Evolutionary conservation across 2,329 filamentous ascomycete genomes (phyloP).

Genomic region (Hypoxylon sp.): DNA sequence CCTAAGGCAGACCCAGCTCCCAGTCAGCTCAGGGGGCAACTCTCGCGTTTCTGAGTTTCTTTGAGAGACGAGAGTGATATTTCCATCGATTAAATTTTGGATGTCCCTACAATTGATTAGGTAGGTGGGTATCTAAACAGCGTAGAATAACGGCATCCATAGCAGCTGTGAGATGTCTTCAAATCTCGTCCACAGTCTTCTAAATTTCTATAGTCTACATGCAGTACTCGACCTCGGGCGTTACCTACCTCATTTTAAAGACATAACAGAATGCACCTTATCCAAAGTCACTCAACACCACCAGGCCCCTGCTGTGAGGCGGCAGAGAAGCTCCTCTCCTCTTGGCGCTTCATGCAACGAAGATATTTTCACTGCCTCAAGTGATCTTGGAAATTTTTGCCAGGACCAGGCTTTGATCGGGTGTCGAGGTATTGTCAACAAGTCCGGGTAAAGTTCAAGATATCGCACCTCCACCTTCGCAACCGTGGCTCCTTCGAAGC

Average conservation of each 20-base stretch:
- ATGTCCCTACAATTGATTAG: no score
- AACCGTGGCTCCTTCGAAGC: slow-evolving; percentile 17
- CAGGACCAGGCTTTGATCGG: slow-evolving; percentile 14
- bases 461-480: slow-evolving; percentile 31
- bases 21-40: no score
- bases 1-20: no score
- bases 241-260: slow-evolving; percentile 7
- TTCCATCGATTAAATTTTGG: no score
- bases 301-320: slow-evolving; percentile 3
- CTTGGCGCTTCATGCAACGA: slow-evolving; percentile 29
- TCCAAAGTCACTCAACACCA: slow-evolving; percentile 13
- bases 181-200: no score
- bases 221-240: background rate
- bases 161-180: no score
- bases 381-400: slow-evolving; percentile 9
- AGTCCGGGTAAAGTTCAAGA: slow-evolving; percentile 39
- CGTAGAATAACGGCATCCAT: no score
- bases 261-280: background rate
- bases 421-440: slow-evolving; percentile 25
- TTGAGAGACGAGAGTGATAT: no score
- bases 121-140: no score
- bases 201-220: no score
- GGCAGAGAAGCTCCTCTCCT: slow-evolving; percentile 17
- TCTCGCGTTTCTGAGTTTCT: no score
- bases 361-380: slow-evolving; percentile 6